Evolutionary conservation across 148 eudicot genomes (phyloP), one percentile per base, ranked within the genome.

Genomic region (Vaccinium corymbosum): DNA sequence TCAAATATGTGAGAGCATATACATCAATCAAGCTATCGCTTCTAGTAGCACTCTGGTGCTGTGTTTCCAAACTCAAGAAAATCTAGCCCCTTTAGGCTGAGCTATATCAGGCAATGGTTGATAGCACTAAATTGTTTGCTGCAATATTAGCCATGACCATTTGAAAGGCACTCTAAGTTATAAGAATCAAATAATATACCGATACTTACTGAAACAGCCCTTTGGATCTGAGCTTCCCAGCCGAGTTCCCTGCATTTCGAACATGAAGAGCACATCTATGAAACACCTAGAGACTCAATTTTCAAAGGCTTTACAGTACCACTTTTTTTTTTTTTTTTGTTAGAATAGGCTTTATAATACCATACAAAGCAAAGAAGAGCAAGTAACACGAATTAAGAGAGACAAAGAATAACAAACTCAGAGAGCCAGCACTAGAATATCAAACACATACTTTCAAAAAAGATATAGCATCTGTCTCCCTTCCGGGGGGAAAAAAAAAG

Each of bases 141-240:
- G n/a, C 25, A n/a, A 80, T 80, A 42, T 61, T 49, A 38, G 11
- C 16, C 17, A 57, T 59, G 49, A 80, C 38, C 13, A 32, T 66
- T 64, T 53, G 3, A n/a, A 72, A 51, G 50, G 22, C 83, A 71
- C 20, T 32, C 35, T 17, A 77, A 66, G 48, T 61, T 55, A 20
- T 16, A 14, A 10, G 55, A 78, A 38, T 71, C 13, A 78, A 56
- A 55, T 38, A 73, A 59, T 20, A 70, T 74, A 22, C 76, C 19
- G 78, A 53, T 83, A 94, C 99, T 93, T 86, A 97, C 99, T 95
- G 82, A 91, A 95, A 87, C 99, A 95, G 59, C 99, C 99, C 85
- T 97, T 97, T 57, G 99, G 99, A 90, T 95, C 99, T 85, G 94
- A 94, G 89, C 98, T 97, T 89, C 99, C 99, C 83, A 97, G 94